These are phyloP conservation scores for Macrocybe sp. DNA, from an alignment of 1,284 basidiomycete genomes.

Conservation along the genomic window DNA sequence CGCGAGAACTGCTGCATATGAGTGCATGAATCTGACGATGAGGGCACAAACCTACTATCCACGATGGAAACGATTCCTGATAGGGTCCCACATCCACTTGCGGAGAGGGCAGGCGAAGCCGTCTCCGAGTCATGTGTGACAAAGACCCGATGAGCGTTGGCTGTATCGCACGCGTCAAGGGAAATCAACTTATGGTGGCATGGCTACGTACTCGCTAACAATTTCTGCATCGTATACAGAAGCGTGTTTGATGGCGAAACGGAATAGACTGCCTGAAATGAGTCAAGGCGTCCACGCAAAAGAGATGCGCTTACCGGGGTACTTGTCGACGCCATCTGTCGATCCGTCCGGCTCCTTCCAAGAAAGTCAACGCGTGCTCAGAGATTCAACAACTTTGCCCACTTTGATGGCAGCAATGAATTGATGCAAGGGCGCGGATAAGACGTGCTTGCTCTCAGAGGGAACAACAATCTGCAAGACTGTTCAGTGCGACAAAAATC, in stretches of 20 bases:
- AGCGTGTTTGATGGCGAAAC: constrained; percentile 58
- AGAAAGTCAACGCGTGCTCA: background rate
- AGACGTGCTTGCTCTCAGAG: constrained; percentile 67
- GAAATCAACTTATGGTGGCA: background rate
- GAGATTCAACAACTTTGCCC: constrained; percentile 2
- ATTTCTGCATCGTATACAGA: constrained; percentile 67
- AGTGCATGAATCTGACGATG: background rate
- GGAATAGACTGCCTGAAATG: constrained; percentile 54
- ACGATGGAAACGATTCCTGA: constrained; percentile 75
- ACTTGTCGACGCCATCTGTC: constrained; percentile 68
- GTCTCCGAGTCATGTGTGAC: constrained; percentile 55
- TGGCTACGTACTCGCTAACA: constrained; percentile 62
- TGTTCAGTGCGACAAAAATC: background rate
- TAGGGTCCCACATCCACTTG: constrained; percentile 40
- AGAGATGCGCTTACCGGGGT: constrained; percentile 47
- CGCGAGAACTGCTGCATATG: constrained; percentile 51
- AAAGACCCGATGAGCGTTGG: constrained; percentile 71
- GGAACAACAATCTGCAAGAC: constrained; percentile 60
- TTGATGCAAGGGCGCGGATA: constrained; percentile 58
- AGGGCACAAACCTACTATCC: constrained; percentile 49
- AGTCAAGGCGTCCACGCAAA: background rate
- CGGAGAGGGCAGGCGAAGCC: constrained; percentile 38
- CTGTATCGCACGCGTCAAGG: constrained; percentile 28
- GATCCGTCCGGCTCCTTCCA: constrained; percentile 58
- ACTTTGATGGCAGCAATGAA: constrained; percentile 70